Base-by-base conservation (phyloP, 2,329 filamentous ascomycete species). In the Venturia oleaginea region DNA sequence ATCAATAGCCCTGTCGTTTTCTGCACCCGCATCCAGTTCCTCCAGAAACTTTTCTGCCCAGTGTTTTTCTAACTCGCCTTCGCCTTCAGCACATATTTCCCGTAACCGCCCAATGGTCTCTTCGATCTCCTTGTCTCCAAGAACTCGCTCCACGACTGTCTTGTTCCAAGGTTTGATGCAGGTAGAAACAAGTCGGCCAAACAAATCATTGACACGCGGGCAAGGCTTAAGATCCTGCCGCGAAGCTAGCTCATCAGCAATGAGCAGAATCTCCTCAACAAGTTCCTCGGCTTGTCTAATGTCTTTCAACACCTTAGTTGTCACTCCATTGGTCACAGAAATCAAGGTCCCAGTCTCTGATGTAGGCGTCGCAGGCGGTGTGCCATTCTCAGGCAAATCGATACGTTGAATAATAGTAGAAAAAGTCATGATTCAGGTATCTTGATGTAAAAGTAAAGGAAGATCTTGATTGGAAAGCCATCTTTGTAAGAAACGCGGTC, bases 101-200 rank as follows among this genome's bases (percentile, higher is more conserved):
- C 51, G 27, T 19, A 57, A 17, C 5, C 30, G 15, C 24, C 30
- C 30, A 10, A 57, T 11, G 4, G 34, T 30, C 7, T 17, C 17
- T 22, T 57, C 19, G 4, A 57, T 57, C 30, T 57, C 30, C 51
- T 19, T 22, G 30, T 57, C 51, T 34, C 51, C 51, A 10, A 57
- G 30, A 34, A 57, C 51, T 34, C 19, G 13, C 19, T 57, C 51
- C 2, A 34, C 51, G 15, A 57, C 30, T n/a, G 15, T 34, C 8
- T 32, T 34, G 13, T 34, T 57, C 51, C 51, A 57, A 17, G 51
- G 51, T 22, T 57, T 57, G 51, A 57, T 57, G 30, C 51, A 57
- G 2, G 30, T 32, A 4, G 51, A 57, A 5, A 57, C 51, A 2
- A 57, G 51, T 8, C 24, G 51, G 19, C 51, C 30, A 34, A 57